Conservation (phyloP, 495 filamentous ascomycete species). For the Haplographium delicatum region DNA sequence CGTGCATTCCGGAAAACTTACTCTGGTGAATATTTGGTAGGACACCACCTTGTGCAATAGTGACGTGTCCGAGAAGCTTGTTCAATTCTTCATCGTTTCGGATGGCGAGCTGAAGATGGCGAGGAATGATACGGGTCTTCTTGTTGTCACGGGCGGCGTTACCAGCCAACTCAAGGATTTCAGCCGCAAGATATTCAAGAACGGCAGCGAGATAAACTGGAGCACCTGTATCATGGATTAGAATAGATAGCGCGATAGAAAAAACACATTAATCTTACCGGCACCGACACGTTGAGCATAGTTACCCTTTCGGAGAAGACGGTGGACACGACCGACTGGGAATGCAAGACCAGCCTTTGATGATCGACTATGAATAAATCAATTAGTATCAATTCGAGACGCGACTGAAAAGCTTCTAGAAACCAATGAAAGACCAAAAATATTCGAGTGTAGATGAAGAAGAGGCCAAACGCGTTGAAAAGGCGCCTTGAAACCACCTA, state of each 20-base stretch:
- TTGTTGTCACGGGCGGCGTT: slow-evolving; percentile 99
- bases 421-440: too few species aligned
- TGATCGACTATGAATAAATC: slow-evolving; percentile 63
- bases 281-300: slow-evolving; percentile 99
- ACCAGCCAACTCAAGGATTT: slow-evolving; percentile 97
- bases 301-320: slow-evolving; percentile 99
- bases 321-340: slow-evolving; percentile 99
- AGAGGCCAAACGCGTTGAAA: too few species aligned
- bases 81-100: slow-evolving; percentile 99
- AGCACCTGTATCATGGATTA: slow-evolving; percentile 56
- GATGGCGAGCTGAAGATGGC: slow-evolving; percentile 98
- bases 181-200: slow-evolving; percentile 96
- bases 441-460: slow-evolving; percentile 16
- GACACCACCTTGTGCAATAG: slow-evolving; percentile 99
- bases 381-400: slow-evolving; percentile 33
- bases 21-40: slow-evolving; percentile 98
- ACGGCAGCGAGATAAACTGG: slow-evolving; percentile 98
- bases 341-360: slow-evolving; percentile 99
- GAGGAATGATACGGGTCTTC: slow-evolving; percentile 99
- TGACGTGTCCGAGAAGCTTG: slow-evolving; percentile 98
- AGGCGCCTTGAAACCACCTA: slow-evolving; percentile 25
- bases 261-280: slow-evolving; percentile 44
- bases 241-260: slow-evolving; percentile 10
- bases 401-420: slow-evolving; percentile 14
- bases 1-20: slow-evolving; percentile 45